A percentile compares a stretch with the other conserved stretches of the same genome.
phyloP scores from a whole-genome alignment of 2,329 filamentous ascomycete genomes.

The Fusarium fujikuroi region DNA sequence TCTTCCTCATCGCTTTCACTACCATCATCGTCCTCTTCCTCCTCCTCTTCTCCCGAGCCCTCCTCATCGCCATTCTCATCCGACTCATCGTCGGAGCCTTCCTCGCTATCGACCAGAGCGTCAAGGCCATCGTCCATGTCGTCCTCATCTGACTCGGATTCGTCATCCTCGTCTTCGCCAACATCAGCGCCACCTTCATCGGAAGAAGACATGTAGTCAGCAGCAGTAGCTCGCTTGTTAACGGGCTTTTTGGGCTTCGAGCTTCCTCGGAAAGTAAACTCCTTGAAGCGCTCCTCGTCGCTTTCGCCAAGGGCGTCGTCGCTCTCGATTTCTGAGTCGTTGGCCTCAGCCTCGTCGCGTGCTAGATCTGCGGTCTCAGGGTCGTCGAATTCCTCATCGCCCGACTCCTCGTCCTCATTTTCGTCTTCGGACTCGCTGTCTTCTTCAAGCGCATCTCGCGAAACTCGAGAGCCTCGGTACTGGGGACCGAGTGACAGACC shows the following conservation, averaged over 20 bases:
- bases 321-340: constrained; percentile 71
- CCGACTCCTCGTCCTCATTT: constrained; percentile 56
- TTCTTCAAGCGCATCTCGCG: constrained; percentile 72
- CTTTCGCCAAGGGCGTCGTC: constrained; percentile 82
- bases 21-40: constrained; percentile 52
- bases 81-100: constrained; percentile 48
- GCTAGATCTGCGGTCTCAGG: constrained; percentile 66
- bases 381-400: constrained; percentile 66
- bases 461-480: constrained; percentile 82
- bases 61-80: constrained; percentile 51
- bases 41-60: constrained; percentile 51
- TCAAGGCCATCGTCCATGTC: constrained; percentile 54
- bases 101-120: constrained; percentile 47
- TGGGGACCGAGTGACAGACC: constrained; percentile 76
- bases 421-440: constrained; percentile 63
- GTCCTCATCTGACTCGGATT: constrained; percentile 50
- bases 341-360: constrained; percentile 59
- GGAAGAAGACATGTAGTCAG: constrained; percentile 66
- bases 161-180: constrained; percentile 51
- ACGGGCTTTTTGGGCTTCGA: constrained; percentile 58
- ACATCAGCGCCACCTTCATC: constrained; percentile 51
- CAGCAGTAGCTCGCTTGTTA: constrained; percentile 59
- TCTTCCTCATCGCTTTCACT: constrained; percentile 51
- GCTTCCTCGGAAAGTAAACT: constrained; percentile 73
- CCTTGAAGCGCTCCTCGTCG: constrained; percentile 84